phyloP scores from a whole-genome alignment of 805 yeast genomes.

The Cephaloascus fragrans region DNA sequence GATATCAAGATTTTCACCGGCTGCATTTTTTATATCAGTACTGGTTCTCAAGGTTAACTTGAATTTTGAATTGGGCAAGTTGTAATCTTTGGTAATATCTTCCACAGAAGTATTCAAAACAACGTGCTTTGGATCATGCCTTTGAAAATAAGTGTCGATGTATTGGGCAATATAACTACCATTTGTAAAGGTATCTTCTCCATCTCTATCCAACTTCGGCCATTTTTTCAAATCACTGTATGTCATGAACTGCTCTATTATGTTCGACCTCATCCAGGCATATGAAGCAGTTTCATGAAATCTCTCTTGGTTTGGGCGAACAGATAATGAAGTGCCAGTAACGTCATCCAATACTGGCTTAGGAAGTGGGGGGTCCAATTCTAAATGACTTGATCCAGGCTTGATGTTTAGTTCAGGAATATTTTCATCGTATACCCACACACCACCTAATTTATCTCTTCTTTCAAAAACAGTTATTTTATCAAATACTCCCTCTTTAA shows the following conservation, averaged over 20 bases:
- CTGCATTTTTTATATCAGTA: slow-evolving; percentile 6
- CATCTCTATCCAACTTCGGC: slow-evolving; percentile 13
- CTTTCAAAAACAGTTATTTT: slow-evolving; percentile 30
- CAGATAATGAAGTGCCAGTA: neutral
- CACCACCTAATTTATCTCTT: slow-evolving; percentile 28
- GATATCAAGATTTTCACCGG: slow-evolving; percentile 14
- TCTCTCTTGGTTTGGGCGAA: slow-evolving; percentile 8
- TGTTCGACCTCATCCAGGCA: slow-evolving; percentile 23
- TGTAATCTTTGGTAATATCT: slow-evolving; percentile 14
- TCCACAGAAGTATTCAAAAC: slow-evolving; percentile 26
- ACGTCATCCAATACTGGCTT: neutral
- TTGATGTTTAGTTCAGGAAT: slow-evolving; percentile 10
- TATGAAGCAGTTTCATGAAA: slow-evolving; percentile 20
- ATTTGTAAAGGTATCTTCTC: slow-evolving; percentile 9
- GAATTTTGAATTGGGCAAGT: slow-evolving; percentile 11
- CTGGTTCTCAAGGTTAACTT: slow-evolving; percentile 18
- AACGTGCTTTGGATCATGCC: slow-evolving; percentile 15
- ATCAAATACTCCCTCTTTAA: slow-evolving; percentile 21
- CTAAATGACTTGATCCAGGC: slow-evolving; percentile 14
- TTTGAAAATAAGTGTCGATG: slow-evolving; percentile 16
- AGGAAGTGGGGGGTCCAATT: slow-evolving; percentile 16
- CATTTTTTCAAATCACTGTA: slow-evolving; percentile 28
- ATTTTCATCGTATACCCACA: slow-evolving; percentile 26
- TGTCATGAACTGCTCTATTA: slow-evolving; percentile 35
- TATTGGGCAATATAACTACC: slow-evolving; percentile 18